phyloP scores from a whole-genome alignment of 345 rosid species.

The Viola odorata region DNA sequence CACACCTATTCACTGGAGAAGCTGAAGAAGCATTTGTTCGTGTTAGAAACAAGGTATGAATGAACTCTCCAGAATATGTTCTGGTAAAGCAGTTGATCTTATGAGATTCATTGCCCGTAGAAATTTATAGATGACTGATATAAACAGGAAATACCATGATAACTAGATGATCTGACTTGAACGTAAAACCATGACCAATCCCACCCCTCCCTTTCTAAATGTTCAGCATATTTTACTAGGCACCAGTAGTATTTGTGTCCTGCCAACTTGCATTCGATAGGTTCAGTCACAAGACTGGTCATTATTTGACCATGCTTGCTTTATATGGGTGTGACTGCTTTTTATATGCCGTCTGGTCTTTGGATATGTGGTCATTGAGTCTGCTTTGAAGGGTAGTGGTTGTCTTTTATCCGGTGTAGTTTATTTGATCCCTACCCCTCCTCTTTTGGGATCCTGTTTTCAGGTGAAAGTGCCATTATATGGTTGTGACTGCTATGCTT shows the following conservation, averaged over 20 bases:
- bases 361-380: too few relatives aligned
- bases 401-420: too few relatives aligned
- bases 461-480: conserved; percentile 90
- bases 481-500: conserved; percentile 98
- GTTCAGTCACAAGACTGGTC: too few relatives aligned
- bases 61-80: conserved; percentile 7
- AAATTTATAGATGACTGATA: neutral
- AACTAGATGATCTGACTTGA: neutral
- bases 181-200: neutral
- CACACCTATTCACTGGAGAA: conserved; percentile 79
- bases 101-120: neutral
- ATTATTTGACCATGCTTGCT: neutral
- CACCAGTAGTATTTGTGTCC: neutral
- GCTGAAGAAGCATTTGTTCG: conserved; percentile 76
- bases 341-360: too few relatives aligned
- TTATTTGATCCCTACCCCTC: neutral
- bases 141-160: neutral
- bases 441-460: conserved; percentile 1
- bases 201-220: neutral
- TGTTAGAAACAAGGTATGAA: conserved; percentile 72
- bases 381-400: too few relatives aligned
- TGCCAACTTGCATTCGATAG: neutral
- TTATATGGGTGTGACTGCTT: too few relatives aligned
- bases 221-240: neutral
- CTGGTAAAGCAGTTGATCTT: neutral